A percentile compares a stretch with the other conserved stretches of the same genome.
These are phyloP conservation scores for Allium fistulosum DNA, from an alignment of 106 monocot genomes.

Conservation along the genomic window DNA sequence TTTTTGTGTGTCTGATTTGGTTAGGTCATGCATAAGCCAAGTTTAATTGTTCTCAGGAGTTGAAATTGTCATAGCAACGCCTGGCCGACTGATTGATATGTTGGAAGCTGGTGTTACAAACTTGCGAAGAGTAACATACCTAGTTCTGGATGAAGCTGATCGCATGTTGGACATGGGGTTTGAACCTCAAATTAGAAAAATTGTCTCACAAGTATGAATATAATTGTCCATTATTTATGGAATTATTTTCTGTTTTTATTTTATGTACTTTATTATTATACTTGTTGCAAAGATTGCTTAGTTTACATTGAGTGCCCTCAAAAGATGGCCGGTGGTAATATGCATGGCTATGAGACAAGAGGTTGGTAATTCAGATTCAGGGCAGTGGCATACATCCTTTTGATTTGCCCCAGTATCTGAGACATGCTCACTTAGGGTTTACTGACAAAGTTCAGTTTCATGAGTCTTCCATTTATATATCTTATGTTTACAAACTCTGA, in stretches of 20 bases:
- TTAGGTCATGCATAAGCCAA: too few species aligned
- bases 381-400: too few species aligned
- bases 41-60: constrained; percentile 42
- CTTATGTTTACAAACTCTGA: too few species aligned
- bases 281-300: too few species aligned
- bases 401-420: too few species aligned
- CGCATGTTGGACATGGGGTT: constrained; percentile 99
- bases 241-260: neutral
- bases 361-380: too few species aligned
- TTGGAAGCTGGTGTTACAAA: constrained; percentile 90
- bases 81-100: constrained; percentile 95
- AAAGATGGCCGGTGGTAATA: too few species aligned
- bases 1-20: neutral
- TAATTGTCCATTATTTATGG: neutral
- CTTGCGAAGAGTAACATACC: constrained; percentile 79
- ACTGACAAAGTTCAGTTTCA: too few species aligned
- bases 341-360: too few species aligned
- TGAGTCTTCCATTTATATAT: too few species aligned
- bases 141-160: constrained; percentile 96
- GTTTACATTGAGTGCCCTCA: too few species aligned
- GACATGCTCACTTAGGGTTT: too few species aligned
- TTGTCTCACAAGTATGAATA: constrained; percentile 67
- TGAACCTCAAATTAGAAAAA: constrained; percentile 94
- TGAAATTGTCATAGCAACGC: constrained; percentile 94
- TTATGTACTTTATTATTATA: neutral